Percentiles rank a stretch among this genome's conserved stretches.
phyloP scores from a whole-genome alignment of 2,329 filamentous ascomycete genomes.

The Elsinoe fawcettii region DNA sequence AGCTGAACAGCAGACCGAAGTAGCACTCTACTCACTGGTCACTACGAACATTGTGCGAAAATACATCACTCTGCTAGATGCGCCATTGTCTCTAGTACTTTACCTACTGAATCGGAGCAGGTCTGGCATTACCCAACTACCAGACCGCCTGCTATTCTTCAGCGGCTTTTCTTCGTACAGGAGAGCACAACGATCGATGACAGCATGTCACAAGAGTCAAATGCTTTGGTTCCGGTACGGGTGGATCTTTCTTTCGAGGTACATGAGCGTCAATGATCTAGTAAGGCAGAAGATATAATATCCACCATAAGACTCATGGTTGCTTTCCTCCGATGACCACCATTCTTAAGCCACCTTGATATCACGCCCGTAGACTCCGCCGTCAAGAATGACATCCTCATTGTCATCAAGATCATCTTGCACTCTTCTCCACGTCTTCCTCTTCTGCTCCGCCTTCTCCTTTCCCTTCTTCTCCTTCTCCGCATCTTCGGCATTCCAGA shows the following conservation, averaged over 20 bases:
- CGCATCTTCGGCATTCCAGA: constrained; percentile 37
- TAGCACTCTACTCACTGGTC: constrained; percentile 72
- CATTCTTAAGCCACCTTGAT: neutral
- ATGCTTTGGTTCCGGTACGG: constrained; percentile 96
- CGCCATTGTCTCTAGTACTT: constrained; percentile 52
- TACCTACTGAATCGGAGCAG: neutral
- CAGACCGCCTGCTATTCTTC: constrained; percentile 13
- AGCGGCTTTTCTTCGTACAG: constrained; percentile 55
- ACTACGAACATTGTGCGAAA: constrained; percentile 65
- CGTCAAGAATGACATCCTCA: constrained; percentile 47
- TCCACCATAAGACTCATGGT: neutral
- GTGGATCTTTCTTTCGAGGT: constrained; percentile 78
- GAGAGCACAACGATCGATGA: constrained; percentile 76
- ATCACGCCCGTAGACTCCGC: constrained; percentile 30
- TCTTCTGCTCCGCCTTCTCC: constrained; percentile 27
- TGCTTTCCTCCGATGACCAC: too few species aligned
- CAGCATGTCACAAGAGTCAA: constrained; percentile 75
- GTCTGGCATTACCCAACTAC: neutral
- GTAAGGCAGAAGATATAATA: neutral
- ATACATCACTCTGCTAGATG: constrained; percentile 67
- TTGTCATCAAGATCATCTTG: constrained; percentile 48
- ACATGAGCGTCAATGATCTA: constrained; percentile 87
- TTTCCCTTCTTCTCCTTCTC: constrained; percentile 44
- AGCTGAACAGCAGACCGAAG: constrained; percentile 56
- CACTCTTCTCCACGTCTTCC: constrained; percentile 42